Evolutionary conservation across 108 stramenopile genomes (phyloP).

Genomic region (Cyclostephanos tholiformis): DNA sequence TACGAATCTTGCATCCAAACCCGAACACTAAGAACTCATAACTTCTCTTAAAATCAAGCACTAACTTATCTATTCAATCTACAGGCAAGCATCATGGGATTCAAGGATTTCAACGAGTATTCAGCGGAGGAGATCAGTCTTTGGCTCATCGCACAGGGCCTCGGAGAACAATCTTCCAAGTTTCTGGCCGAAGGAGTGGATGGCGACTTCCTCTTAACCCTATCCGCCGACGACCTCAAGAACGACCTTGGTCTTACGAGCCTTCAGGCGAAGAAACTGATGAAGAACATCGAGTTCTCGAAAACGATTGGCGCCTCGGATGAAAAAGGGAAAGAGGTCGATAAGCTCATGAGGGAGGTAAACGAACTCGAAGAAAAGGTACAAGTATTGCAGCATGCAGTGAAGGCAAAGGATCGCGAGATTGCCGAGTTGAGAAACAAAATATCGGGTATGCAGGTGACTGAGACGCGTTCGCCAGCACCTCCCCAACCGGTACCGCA

Average conservation of each 20-base stretch:
- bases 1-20: too few relatives aligned
- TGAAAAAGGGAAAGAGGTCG: conserved; percentile 21
- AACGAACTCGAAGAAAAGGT: neutral
- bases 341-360: conserved; percentile 18
- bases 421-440: conserved; percentile 22
- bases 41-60: too few relatives aligned
- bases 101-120: conserved; percentile 45
- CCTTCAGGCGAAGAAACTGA: conserved; percentile 46
- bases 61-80: too few relatives aligned
- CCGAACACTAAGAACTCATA: too few relatives aligned
- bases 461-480: conserved; percentile 1
- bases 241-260: conserved; percentile 42
- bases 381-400: conserved; percentile 11
- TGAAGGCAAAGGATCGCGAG: conserved; percentile 18
- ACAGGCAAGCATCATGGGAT: conserved; percentile 17
- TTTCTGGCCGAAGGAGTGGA: conserved; percentile 44
- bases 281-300: conserved; percentile 41
- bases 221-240: conserved; percentile 43
- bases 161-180: conserved; percentile 32
- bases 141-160: conserved; percentile 40
- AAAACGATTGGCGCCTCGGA: conserved; percentile 7
- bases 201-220: conserved; percentile 37
- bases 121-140: conserved; percentile 47
- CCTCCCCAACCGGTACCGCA: conserved; percentile 1
- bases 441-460: conserved; percentile 8